Conservation (phyloP, 768 basidiomycete genomes). For the Sistotremastrum niveocremeum region DNA sequence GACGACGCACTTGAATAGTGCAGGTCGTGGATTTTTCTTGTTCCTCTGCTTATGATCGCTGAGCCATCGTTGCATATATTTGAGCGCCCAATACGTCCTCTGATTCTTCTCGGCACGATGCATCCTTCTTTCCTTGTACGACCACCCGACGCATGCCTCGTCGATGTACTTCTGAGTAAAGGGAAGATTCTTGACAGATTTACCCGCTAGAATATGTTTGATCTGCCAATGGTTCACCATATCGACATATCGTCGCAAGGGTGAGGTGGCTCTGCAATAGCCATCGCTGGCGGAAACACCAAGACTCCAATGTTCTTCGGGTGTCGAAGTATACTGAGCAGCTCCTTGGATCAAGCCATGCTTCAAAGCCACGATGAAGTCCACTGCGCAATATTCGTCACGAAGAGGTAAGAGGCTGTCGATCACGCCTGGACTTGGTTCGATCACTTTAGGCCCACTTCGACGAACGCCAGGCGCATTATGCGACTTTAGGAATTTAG, state of each 20-base stretch:
- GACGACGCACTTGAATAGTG: too few species aligned
- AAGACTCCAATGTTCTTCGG: slow-evolving; percentile 52
- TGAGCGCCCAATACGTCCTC: too few species aligned
- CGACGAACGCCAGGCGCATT: slow-evolving; percentile 56
- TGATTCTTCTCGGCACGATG: too few species aligned
- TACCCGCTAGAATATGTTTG: slow-evolving; percentile 44
- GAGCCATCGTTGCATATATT: too few species aligned
- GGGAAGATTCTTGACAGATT: neutral
- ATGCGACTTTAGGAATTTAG: slow-evolving; percentile 49
- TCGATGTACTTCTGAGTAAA: neutral
- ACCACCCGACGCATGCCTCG: too few species aligned
- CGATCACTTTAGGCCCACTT: slow-evolving; percentile 19
- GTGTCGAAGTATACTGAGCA: slow-evolving; percentile 35
- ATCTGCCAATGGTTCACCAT: slow-evolving; percentile 88
- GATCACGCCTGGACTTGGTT: slow-evolving; percentile 20
- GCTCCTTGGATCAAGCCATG: slow-evolving; percentile 20
- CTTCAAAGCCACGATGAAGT: slow-evolving; percentile 21
- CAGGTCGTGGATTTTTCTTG: too few species aligned
- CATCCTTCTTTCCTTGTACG: too few species aligned
- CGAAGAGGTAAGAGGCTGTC: slow-evolving; percentile 37
- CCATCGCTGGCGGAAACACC: slow-evolving; percentile 65
- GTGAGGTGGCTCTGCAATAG: slow-evolving; percentile 75
- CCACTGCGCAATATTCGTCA: slow-evolving; percentile 30
- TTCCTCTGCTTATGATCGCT: too few species aligned
- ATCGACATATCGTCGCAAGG: slow-evolving; percentile 75